These are phyloP conservation scores for Capronia americana DNA, from an alignment of 2,329 filamentous ascomycete genomes.

Conservation along the genomic window DNA sequence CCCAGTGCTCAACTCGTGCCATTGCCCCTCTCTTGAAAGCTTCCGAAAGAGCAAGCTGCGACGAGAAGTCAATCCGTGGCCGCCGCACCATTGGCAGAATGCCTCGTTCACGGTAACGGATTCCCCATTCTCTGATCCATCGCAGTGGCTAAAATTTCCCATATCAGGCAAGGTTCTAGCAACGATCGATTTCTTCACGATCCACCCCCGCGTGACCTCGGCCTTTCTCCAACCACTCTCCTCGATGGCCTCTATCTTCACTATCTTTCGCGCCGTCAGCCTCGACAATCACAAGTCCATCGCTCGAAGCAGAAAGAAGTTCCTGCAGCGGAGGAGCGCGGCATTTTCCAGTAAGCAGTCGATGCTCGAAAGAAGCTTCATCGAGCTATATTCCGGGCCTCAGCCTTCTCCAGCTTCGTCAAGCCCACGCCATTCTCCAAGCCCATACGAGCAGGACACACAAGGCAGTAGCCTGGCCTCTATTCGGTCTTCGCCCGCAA, in stretches of 20 bases:
- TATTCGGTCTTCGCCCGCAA: neutral
- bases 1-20: neutral
- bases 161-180: conserved; percentile 3
- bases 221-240: conserved; percentile 8
- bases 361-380: neutral
- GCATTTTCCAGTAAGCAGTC: neutral
- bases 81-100: neutral
- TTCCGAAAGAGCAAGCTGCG: neutral
- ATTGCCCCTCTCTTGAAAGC: neutral
- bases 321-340: conserved; percentile 16
- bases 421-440: neutral
- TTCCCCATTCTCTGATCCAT: neutral
- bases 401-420: conserved; percentile 1
- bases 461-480: neutral
- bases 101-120: neutral
- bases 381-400: conserved; percentile 13
- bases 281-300: neutral
- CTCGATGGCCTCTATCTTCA: conserved; percentile 16
- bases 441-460: neutral
- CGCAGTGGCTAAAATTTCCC: conserved; percentile 6
- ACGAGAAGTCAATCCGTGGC: neutral
- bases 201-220: conserved; percentile 8
- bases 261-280: conserved; percentile 18
- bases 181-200: neutral
- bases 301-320: conserved; percentile 11